These are phyloP conservation scores for Cyclotella atomus DNA, from an alignment of 108 stramenopile species.

Conservation along the genomic window DNA sequence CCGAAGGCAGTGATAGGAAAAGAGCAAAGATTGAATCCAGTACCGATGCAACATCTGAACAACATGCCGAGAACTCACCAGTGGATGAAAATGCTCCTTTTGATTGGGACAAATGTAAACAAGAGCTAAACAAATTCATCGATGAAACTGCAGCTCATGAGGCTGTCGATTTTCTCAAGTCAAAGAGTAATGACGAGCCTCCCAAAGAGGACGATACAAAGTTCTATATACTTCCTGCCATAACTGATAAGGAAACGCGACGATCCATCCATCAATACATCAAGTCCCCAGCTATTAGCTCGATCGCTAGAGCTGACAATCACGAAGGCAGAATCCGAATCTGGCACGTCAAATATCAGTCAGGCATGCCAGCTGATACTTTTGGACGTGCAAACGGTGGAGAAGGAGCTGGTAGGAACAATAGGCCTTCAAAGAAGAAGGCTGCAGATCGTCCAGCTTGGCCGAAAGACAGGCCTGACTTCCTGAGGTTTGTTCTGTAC, in stretches of 20 bases:
- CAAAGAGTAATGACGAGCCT: constrained; percentile 14
- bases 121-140: constrained; percentile 29
- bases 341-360: constrained; percentile 73
- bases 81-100: constrained; percentile 11
- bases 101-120: constrained; percentile 32
- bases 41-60: neutral
- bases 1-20: neutral
- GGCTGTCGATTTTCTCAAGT: constrained; percentile 51
- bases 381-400: constrained; percentile 23
- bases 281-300: constrained; percentile 41
- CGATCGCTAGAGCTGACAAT: constrained; percentile 70
- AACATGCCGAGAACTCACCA: neutral
- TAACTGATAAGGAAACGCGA: constrained; percentile 67
- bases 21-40: constrained; percentile 23
- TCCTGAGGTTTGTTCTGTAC: constrained; percentile 85
- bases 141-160: constrained; percentile 48
- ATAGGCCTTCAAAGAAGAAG: constrained; percentile 3
- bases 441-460: constrained; percentile 36
- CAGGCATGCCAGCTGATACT: constrained; percentile 75
- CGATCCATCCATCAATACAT: constrained; percentile 68
- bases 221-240: constrained; percentile 58
- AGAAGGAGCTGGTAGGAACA: constrained; percentile 44
- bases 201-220: constrained; percentile 34
- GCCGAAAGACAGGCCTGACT: constrained; percentile 78
- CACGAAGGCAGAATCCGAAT: constrained; percentile 70